Conservation (phyloP, 345 rosid species). For the Rhodomyrtus tomentosa region DNA sequence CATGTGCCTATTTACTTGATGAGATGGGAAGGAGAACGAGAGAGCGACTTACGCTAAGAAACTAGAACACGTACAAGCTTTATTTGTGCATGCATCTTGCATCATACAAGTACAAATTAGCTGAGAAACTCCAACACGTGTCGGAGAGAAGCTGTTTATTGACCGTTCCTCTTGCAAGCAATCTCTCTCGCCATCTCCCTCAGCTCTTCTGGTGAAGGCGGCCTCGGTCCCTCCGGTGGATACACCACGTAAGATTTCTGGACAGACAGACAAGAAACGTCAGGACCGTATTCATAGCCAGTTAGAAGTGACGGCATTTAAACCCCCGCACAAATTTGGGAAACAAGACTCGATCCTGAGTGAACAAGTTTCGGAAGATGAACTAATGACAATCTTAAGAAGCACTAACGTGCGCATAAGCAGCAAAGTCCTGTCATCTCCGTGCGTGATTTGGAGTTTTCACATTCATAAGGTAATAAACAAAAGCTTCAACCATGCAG, state of each 20-base stretch:
- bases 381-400: background rate
- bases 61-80: background rate
- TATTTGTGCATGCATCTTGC: background rate
- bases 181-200: slow-evolving; percentile 64
- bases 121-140: background rate
- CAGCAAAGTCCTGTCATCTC: background rate
- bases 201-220: slow-evolving; percentile 55
- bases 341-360: background rate
- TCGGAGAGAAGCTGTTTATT: background rate
- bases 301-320: background rate
- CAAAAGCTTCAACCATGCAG: background rate
- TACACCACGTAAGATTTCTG: slow-evolving; percentile 46
- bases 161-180: slow-evolving; percentile 29
- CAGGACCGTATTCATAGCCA: background rate
- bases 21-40: background rate
- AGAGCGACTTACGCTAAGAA: background rate
- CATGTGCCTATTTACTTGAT: background rate
- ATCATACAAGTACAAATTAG: background rate
- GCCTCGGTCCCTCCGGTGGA: slow-evolving; percentile 40
- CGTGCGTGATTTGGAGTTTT: background rate
- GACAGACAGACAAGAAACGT: slow-evolving; percentile 4
- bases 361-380: background rate
- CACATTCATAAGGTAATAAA: background rate
- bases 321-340: background rate
- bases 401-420: background rate